Percentiles rank a stretch among this genome's conserved stretches.
phyloP scores from a whole-genome alignment of 257 asterid genomes.

The Eucommia ulmoides region DNA sequence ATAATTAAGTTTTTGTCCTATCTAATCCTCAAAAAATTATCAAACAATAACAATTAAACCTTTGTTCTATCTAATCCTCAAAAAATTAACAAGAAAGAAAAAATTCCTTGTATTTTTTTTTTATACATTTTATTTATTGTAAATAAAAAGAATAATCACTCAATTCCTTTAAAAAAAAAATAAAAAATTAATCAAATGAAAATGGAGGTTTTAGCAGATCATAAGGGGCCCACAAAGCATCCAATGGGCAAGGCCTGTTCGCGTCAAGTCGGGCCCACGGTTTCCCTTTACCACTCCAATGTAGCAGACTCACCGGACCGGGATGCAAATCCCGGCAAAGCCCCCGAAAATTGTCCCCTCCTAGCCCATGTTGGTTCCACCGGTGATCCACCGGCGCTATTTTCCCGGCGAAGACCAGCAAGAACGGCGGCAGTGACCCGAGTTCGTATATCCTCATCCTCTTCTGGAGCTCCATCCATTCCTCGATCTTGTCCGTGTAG shows the following conservation, averaged over 20 bases:
- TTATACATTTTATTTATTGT: too few relatives aligned
- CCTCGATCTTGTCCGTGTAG: constrained; percentile 68
- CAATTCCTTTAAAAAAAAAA: too few relatives aligned
- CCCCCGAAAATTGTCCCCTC: constrained; percentile 83
- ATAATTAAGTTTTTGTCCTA: too few relatives aligned
- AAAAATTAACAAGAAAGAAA: too few relatives aligned
- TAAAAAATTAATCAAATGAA: too few relatives aligned
- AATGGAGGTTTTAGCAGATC: constrained; percentile 74
- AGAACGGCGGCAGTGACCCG: constrained; percentile 79
- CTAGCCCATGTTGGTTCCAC: constrained; percentile 93
- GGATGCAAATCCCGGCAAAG: constrained; percentile 92
- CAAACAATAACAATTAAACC: too few relatives aligned
- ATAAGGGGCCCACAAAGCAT: constrained; percentile 94
- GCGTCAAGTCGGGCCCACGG: constrained; percentile 95
- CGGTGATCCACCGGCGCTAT: constrained; percentile 74
- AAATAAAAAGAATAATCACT: too few relatives aligned
- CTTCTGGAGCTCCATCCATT: constrained; percentile 93
- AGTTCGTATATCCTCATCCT: constrained; percentile 75
- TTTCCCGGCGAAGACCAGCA: constrained; percentile 81
- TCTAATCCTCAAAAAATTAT: too few relatives aligned
- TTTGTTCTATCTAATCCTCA: too few relatives aligned
- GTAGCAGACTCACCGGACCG: constrained; percentile 77
- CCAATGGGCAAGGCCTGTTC: constrained; percentile 73
- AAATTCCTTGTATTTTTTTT: too few relatives aligned
- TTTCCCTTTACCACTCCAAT: constrained; percentile 98